phyloP scores from a whole-genome alignment of 2,329 filamentous ascomycete species.

The Sordariomycetes sp. region DNA sequence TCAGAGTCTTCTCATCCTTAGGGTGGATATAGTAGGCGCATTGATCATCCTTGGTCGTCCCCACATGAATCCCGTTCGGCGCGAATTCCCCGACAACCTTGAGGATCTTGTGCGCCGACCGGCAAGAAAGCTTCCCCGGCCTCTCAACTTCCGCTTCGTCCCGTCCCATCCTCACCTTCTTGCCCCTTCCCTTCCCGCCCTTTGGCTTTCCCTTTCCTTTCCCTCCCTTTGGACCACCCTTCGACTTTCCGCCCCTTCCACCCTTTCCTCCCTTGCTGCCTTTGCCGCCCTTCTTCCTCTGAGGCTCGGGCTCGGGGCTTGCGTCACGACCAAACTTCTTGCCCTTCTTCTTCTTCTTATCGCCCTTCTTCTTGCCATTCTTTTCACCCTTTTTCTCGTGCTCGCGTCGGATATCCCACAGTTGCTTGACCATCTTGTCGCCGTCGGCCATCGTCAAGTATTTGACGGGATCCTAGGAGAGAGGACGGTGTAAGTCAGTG shows the following conservation, averaged over 20 bases:
- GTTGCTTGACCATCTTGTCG: neutral
- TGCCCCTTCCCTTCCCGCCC: neutral
- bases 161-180: neutral
- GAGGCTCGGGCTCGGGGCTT: neutral
- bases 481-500: neutral
- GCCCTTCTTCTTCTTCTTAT: neutral
- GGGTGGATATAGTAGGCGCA: neutral
- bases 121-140: neutral
- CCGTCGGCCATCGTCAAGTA: neutral
- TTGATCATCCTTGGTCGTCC: neutral
- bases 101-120: neutral
- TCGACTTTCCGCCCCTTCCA: neutral
- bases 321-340: neutral
- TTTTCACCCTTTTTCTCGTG: neutral
- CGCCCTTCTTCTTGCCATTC: neutral
- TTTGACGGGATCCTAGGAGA: neutral
- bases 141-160: neutral
- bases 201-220: neutral
- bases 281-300: neutral
- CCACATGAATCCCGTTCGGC: neutral
- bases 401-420: neutral
- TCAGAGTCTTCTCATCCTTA: neutral
- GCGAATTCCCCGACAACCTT: neutral
- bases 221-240: neutral
- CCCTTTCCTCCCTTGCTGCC: neutral